Percentiles rank a stretch among this genome's conserved stretches.
Conservation (phyloP, 2,329 filamentous ascomycete genomes). For the Venturia effusa region DNA sequence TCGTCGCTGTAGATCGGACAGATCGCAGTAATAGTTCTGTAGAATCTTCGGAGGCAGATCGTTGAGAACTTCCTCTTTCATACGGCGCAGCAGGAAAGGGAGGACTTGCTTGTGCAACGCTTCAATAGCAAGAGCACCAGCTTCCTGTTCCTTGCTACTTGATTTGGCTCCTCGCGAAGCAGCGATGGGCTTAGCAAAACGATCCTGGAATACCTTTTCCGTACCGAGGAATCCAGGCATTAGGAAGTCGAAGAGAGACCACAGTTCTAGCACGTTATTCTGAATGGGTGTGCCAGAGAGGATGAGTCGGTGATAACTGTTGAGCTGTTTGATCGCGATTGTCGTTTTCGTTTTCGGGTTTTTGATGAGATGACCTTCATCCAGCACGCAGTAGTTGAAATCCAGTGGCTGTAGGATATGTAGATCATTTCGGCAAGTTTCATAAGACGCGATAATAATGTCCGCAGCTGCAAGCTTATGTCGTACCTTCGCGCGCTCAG, state of each 20-base stretch:
- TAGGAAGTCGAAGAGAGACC: slow-evolving; percentile 96
- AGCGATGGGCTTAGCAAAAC: slow-evolving; percentile 90
- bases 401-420: slow-evolving; percentile 71
- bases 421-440: slow-evolving; percentile 93
- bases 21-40: slow-evolving; percentile 98
- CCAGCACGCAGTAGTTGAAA: slow-evolving; percentile 96
- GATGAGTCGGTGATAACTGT: slow-evolving; percentile 90
- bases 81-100: slow-evolving; percentile 85
- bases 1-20: slow-evolving; percentile 87
- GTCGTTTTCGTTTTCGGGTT: slow-evolving; percentile 97
- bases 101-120: slow-evolving; percentile 98
- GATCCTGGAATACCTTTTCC: slow-evolving; percentile 93
- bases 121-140: slow-evolving; percentile 89
- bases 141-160: slow-evolving; percentile 96
- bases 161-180: slow-evolving; percentile 93
- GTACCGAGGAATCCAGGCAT: slow-evolving; percentile 97
- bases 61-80: slow-evolving; percentile 96
- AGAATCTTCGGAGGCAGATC: slow-evolving; percentile 96
- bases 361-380: slow-evolving; percentile 97
- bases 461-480: slow-evolving; percentile 66
- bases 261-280: slow-evolving; percentile 93
- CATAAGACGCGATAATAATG: slow-evolving; percentile 94
- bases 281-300: slow-evolving; percentile 95
- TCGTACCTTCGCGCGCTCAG: slow-evolving; percentile 63
- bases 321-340: slow-evolving; percentile 77